These are phyloP conservation scores for Yamagishiella unicocca DNA, from an alignment of 139 green algal genomes.

Conservation along the genomic window DNA sequence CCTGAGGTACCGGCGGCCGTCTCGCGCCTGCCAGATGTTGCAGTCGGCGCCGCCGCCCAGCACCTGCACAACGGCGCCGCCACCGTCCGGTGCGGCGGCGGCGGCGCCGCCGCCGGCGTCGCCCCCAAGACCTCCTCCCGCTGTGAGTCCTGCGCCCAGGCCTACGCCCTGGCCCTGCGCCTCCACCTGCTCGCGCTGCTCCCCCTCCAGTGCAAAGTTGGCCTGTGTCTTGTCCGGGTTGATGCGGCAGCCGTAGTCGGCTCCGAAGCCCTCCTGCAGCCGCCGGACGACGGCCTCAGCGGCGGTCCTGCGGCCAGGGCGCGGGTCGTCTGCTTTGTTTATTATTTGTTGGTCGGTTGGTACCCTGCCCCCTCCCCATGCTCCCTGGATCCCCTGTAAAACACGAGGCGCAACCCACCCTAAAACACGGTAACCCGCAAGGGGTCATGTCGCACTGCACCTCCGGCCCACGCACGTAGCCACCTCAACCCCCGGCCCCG, in stretches of 20 bases:
- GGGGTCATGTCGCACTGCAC: too few species aligned
- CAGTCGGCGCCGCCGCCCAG: too few species aligned
- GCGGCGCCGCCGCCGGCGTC: not conserved
- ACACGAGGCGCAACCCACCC: too few species aligned
- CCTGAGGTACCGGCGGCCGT: conserved; percentile 41
- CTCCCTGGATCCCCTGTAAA: too few species aligned
- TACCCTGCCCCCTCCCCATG: too few species aligned
- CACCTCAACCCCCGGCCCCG: too few species aligned
- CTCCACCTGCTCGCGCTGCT: not conserved
- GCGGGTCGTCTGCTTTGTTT: not conserved
- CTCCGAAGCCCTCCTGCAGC: conserved; percentile 75
- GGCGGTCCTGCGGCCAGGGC: conserved; percentile 50
- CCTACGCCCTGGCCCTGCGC: not conserved
- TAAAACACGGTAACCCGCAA: too few species aligned
- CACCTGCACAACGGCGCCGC: not conserved
- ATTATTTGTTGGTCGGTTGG: not conserved
- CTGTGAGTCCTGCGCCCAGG: not conserved
- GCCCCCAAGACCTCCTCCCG: not conserved
- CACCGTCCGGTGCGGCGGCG: too few species aligned
- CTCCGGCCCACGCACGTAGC: too few species aligned
- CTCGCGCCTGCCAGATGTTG: conserved; percentile 43
- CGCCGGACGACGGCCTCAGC: conserved; percentile 68
- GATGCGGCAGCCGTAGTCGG: conserved; percentile 75
- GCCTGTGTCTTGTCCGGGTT: conserved; percentile 90
- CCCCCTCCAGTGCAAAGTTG: conserved; percentile 69